phyloP scores from a whole-genome alignment of 495 filamentous ascomycete species.

The Hypoxylon crocopeplum region DNA sequence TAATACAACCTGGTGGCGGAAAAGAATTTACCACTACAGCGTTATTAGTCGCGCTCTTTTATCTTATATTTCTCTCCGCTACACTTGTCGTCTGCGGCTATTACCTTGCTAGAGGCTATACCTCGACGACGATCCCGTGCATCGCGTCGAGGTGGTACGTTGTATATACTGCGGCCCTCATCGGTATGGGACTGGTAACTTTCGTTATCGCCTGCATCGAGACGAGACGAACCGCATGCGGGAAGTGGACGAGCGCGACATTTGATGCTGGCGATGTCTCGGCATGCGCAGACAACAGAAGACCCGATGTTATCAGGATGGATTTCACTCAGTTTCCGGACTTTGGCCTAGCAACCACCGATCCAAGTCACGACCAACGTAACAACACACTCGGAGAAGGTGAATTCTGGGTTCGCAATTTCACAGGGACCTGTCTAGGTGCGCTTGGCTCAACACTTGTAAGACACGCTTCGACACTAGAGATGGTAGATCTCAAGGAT shows the following conservation, averaged over 20 bases:
- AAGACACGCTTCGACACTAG: not conserved
- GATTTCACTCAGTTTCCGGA: not conserved
- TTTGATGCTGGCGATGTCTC: not conserved
- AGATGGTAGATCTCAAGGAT: not conserved
- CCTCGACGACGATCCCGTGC: conserved; percentile 26
- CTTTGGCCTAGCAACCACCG: conserved; percentile 2
- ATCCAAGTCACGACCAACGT: not conserved
- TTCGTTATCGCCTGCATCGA: conserved; percentile 22
- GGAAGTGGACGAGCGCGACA: conserved; percentile 25
- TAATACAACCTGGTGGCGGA: conserved; percentile 4
- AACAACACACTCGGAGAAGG: conserved; percentile 3
- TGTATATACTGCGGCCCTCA: conserved; percentile 21
- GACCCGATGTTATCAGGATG: conserved; percentile 1
- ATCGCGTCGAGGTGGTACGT: conserved; percentile 26
- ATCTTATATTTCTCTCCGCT: conserved; percentile 16
- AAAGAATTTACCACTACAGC: conserved; percentile 7
- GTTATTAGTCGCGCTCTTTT: conserved; percentile 18
- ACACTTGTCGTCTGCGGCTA: conserved; percentile 2
- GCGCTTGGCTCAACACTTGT: not conserved
- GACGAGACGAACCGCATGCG: conserved; percentile 25
- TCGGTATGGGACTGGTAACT: conserved; percentile 10
- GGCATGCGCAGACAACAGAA: not conserved
- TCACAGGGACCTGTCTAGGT: conserved; percentile 12
- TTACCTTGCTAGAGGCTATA: conserved; percentile 14
- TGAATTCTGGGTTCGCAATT: conserved; percentile 13